Evolutionary conservation across 768 basidiomycete genomes (phyloP).

Genomic region (Hirschioporus abietinus): DNA sequence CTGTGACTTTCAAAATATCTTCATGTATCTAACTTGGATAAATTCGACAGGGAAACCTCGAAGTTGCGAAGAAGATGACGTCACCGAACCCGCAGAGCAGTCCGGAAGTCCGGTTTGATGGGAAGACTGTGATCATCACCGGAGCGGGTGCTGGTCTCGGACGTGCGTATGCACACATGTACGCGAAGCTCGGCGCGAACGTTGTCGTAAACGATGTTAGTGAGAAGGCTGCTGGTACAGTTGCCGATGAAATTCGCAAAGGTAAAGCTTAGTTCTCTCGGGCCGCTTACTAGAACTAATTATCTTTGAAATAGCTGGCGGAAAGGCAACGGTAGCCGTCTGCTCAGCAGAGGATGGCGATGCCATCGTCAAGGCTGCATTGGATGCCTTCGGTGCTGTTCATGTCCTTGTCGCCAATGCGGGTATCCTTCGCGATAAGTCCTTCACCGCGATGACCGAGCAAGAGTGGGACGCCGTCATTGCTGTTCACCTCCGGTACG

Average conservation of each 20-base stretch:
- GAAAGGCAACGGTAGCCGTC: slow-evolving; percentile 77
- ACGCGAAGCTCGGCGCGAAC: slow-evolving; percentile 87
- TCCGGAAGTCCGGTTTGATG: slow-evolving; percentile 73
- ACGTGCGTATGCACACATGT: slow-evolving; percentile 88
- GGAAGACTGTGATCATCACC: slow-evolving; percentile 89
- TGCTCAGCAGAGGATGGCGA: slow-evolving; percentile 93
- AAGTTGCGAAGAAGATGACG: slow-evolving; percentile 51
- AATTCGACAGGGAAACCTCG: slow-evolving; percentile 45
- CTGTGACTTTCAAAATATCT: neutral
- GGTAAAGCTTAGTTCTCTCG: slow-evolving; percentile 36
- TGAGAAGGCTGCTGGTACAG: slow-evolving; percentile 74
- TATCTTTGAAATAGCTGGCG: slow-evolving; percentile 57
- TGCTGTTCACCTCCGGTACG: slow-evolving; percentile 70
- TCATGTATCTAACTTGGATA: neutral
- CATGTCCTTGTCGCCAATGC: slow-evolving; percentile 92
- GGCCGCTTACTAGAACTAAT: neutral
- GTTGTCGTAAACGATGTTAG: slow-evolving; percentile 95
- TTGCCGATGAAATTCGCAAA: slow-evolving; percentile 82
- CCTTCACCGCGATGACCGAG: slow-evolving; percentile 83
- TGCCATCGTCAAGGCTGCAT: slow-evolving; percentile 76
- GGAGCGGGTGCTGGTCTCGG: slow-evolving; percentile 95
- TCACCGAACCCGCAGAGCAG: slow-evolving; percentile 64
- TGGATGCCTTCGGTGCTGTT: slow-evolving; percentile 83
- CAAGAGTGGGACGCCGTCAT: slow-evolving; percentile 94
- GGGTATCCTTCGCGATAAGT: slow-evolving; percentile 90